Evolutionary conservation across 257 asterid genomes (phyloP), one percentile per base, ranked within the genome.

Genomic region (Solanum habrochaites): DNA sequence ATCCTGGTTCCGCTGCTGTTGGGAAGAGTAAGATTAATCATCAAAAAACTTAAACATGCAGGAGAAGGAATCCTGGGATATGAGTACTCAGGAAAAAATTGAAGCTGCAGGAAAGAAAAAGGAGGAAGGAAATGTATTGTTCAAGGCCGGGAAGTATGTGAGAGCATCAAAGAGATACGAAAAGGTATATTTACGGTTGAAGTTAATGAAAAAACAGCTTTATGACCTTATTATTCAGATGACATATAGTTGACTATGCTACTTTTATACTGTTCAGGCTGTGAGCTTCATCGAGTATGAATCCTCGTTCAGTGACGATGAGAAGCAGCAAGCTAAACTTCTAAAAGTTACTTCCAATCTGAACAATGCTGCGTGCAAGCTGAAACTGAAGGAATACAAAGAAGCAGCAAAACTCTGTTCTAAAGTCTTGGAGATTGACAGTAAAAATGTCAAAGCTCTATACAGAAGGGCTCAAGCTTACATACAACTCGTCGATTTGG

Each of bases 21-120:
- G 32, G n/a, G 27, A 72, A 35, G 45, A 13, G 4, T 56, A 56
- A 56, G 25, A 56, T 16, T 16, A 35, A 32, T 37, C 2, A 35
- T 20, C 25, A 35, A 73, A 11, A 20, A 37, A 72, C 81, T 35
- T 15, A 49, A 71, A 31, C 47, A 37, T 87, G 25, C 87, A 94
- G 97, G 97, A 94, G 82, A 94, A 90, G 88, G 97, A 93, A 83
- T 92, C 97, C 43, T 94, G 97, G 97, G 94, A 92, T 43, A 86
- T 94, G 94, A 90, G 58, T 45, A 73, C 89, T 11, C 91, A 92
- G 49, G 97, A 94, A 21, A 94, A 93, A 88, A 86, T 93, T 9
- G 87, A 91, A 47, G 91, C 93, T 83, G 91, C 97, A 2, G 91
- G 88, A 27, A 93, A 87, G 90, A 92, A 93, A 85, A 94, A 94